Base-by-base conservation (phyloP, 2,329 filamentous ascomycete species). In the Aureobasidium mangrovei region DNA sequence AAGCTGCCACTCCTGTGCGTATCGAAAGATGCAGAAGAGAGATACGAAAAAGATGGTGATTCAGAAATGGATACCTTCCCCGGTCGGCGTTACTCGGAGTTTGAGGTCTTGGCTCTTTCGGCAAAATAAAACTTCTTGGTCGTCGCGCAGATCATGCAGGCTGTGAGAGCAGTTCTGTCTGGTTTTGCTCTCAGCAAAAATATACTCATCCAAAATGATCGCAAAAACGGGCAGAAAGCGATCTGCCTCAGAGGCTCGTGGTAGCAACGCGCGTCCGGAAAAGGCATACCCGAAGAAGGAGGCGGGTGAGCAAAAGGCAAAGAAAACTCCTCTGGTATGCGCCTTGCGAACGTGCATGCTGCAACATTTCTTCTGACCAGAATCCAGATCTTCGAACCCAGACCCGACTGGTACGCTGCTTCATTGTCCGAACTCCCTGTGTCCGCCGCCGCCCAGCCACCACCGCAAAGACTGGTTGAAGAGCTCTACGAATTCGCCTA, bases 401-500 rank as follows among this genome's bases (percentile, higher is more conserved):
- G 81, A 62, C 77, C 83, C 24, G 84, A 87, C 67, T 88, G 84
- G 84, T 82, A 85, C 66, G 73, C 78, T 32, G 74, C 77, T 53
- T 68, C 76, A 58, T 71, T 86, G 39, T 77, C 82, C 18, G 57
- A 68, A n/a, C 68, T 85, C 35, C 69, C 77, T 36, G 62, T 60
- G 5, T 64, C 73, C 48, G 70, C 77, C 28, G 67, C 74, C 43
- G 69, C 72, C 51, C 69, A 71, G 36, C 65, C 69, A 28, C 70
- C 78, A 35, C 73, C 80, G 43, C 75, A 73, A 40, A 71, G 75
- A 56, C 65, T 80, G 24, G 69, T 84, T 56, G 76, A 82, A 42
- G 77, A 77, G 44, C 67, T 84, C n/a, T 74, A 88, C 63, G 72
- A 82, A 10, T 83, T 95, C 68, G 90, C 89, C 3, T 80, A 82